Evolutionary conservation across 2,329 filamentous ascomycete genomes (phyloP).

Genomic region (Rutstroemia sp.): DNA sequence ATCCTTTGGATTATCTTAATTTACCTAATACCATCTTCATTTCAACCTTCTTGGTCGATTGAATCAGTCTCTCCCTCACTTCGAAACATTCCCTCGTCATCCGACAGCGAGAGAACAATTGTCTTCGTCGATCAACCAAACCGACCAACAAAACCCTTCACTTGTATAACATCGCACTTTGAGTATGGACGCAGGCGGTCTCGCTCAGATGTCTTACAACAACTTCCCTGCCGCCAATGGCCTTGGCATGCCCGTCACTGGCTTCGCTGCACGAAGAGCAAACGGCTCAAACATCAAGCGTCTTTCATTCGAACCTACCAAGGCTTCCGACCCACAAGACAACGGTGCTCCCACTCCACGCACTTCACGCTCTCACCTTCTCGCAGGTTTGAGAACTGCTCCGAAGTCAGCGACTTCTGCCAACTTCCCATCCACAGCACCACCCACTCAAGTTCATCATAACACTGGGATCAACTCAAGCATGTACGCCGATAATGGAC

Average conservation of each 20-base stretch:
- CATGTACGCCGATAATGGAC: constrained; percentile 29
- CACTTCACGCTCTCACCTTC: constrained; percentile 88
- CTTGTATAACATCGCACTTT: constrained; percentile 21
- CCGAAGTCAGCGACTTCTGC: constrained; percentile 76
- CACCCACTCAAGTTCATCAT: constrained; percentile 45
- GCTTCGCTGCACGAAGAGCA: constrained; percentile 71
- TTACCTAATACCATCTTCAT: constrained; percentile 4
- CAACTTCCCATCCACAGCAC: constrained; percentile 60
- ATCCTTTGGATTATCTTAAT: constrained; percentile 8
- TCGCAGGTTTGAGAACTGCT: constrained; percentile 87
- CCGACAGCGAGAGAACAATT: neutral
- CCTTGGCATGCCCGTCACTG: constrained; percentile 68
- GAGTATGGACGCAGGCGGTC: constrained; percentile 90
- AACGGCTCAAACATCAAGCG: constrained; percentile 84
- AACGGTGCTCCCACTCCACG: constrained; percentile 73
- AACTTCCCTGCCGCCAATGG: constrained; percentile 64
- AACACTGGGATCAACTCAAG: constrained; percentile 22
- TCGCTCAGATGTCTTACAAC: constrained; percentile 97
- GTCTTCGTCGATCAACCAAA: neutral
- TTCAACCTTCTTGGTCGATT: neutral
- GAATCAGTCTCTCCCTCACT: neutral
- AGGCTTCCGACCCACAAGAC: constrained; percentile 60
- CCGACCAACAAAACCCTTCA: neutral
- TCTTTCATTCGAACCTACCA: constrained; percentile 66
- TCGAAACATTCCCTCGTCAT: neutral